These are phyloP conservation scores for Plicaturopsis crispa DNA, from an alignment of 768 basidiomycete species.

Conservation along the genomic window DNA sequence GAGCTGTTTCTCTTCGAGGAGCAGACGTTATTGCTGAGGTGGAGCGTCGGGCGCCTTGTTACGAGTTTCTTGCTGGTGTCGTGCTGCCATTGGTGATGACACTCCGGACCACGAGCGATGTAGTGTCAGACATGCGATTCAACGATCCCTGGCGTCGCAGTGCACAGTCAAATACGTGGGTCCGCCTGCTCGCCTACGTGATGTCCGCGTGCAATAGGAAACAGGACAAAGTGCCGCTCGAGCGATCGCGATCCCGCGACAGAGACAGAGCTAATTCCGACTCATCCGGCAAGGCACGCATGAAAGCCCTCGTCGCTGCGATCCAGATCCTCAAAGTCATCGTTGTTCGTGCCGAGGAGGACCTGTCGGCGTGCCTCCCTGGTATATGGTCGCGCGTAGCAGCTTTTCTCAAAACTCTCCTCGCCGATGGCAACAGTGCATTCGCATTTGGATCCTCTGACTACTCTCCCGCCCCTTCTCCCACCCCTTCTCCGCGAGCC, in stretches of 20 bases:
- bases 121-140: constrained; percentile 31
- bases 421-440: constrained; percentile 53
- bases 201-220: constrained; percentile 42
- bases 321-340: constrained; percentile 66
- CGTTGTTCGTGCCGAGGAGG: constrained; percentile 52
- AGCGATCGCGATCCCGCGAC: constrained; percentile 42
- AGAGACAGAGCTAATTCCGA: constrained; percentile 12
- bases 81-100: constrained; percentile 53
- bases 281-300: constrained; percentile 11
- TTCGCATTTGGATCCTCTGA: constrained; percentile 44
- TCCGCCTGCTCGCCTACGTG: constrained; percentile 51
- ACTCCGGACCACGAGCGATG: constrained; percentile 42
- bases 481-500: constrained; percentile 40
- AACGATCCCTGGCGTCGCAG: constrained; percentile 40
- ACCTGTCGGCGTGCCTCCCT: constrained; percentile 45
- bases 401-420: constrained; percentile 36
- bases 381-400: constrained; percentile 63
- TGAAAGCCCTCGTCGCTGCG: constrained; percentile 33
- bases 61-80: constrained; percentile 56
- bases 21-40: constrained; percentile 49
- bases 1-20: constrained; percentile 40
- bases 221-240: constrained; percentile 19
- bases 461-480: constrained; percentile 42
- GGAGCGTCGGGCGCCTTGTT: constrained; percentile 45
- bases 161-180: constrained; percentile 44